phyloP scores from a whole-genome alignment of 768 basidiomycete species.

The Tremella fuciformis region DNA sequence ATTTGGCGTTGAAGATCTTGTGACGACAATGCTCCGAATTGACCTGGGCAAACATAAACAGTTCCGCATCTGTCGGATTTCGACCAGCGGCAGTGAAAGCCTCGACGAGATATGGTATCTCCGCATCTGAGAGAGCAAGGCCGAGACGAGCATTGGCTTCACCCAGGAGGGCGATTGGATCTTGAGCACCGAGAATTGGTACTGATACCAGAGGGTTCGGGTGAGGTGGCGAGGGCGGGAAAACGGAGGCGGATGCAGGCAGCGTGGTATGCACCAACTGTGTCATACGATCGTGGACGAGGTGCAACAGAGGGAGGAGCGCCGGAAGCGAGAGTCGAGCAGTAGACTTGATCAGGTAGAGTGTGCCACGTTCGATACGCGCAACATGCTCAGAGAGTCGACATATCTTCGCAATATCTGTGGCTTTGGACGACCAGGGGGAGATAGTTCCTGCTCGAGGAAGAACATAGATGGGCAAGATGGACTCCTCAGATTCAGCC shows the following conservation, averaged over 20 bases:
- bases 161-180: conserved; percentile 65
- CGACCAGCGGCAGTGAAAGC: conserved; percentile 81
- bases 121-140: conserved; percentile 81
- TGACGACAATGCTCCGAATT: conserved; percentile 99
- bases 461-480: conserved; percentile 66
- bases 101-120: conserved; percentile 86
- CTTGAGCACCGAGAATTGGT: conserved; percentile 58
- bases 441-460: conserved; percentile 89
- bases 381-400: conserved; percentile 69
- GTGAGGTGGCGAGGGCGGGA: conserved; percentile 57
- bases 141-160: conserved; percentile 80
- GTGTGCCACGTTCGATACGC: conserved; percentile 83
- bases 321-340: conserved; percentile 56
- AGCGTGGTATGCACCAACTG: conserved; percentile 64
- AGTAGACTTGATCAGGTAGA: conserved; percentile 59
- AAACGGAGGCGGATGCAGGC: conserved; percentile 60
- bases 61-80: conserved; percentile 92
- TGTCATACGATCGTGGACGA: conserved; percentile 96
- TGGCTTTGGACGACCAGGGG: conserved; percentile 99
- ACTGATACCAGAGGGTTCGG: conserved; percentile 71
- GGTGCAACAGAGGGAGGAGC: conserved; percentile 61
- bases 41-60: conserved; percentile 99
- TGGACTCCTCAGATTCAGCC: conserved; percentile 28
- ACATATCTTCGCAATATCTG: conserved; percentile 87
- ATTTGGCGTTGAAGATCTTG: conserved; percentile 98